Evolutionary conservation across 139 green algal species (phyloP), one percentile per base, ranked within the genome.

Genomic region (Diplosphaera chodatii): DNA sequence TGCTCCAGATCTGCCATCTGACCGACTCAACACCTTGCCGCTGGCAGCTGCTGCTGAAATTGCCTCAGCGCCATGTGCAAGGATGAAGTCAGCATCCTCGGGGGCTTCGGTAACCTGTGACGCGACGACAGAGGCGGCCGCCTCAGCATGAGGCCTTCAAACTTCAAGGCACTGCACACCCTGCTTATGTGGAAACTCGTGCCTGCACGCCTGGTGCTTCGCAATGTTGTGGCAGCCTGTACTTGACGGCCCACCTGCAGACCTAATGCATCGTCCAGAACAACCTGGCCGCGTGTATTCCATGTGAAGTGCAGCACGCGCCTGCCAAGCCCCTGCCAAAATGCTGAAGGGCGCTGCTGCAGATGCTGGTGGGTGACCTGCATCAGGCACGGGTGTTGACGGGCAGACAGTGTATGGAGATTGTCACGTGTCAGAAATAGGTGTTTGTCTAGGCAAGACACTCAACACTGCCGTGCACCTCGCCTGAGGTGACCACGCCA

Each of bases 301-400:
- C 93, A 98, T 1, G 92, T 98, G 69, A 97, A 84, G 78, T 98
- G 93, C 20, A 98, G 30, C 78, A 82, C 90, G 33, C 79, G 74
- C 25, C 37, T 75, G 18, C 88, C 89, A 41, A 95, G 80, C 20
- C 15, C n/a, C 62, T 79, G 20, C 86, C 85, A 93, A 56, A 78
- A 89, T 5, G 25, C 4, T 32, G 65, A 55, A 0, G 78, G 77
- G 18, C 89, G 70, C 0, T 64, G 8, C 1, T 20, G 30, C 28
- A 95, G 78, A 56, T 76, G 55, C 1, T 40, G 33, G 74, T 96
- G 85, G 0, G 89, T 82, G 16, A 96, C 63, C 37, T 48, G 37
- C 37, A 48, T 48, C 10, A 6, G 37, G 37, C 37, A n/a, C n/a
- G n/a, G n/a, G n/a, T n/a, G n/a, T n/a, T n/a, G n/a, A n/a, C n/a